Base-by-base conservation (phyloP, 2,329 filamentous ascomycete species). In the Nigrospora osmanthi region DNA sequence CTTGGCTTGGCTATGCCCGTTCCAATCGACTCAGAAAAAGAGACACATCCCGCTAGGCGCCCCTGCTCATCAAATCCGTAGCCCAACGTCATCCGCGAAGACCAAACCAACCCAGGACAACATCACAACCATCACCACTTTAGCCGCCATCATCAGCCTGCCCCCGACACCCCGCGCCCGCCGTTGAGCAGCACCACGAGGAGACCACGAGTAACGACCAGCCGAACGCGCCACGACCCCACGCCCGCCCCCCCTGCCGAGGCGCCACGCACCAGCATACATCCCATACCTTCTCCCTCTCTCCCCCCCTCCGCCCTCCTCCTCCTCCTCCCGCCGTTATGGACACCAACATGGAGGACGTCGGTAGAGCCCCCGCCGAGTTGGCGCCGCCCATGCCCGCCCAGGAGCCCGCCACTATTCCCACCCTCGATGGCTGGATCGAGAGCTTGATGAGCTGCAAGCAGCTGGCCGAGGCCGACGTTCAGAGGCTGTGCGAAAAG, bases 321-420 rank as follows among this genome's bases (percentile, higher is more conserved):
- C 35, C 14, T 14, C 41, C 44, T 46, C 48, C 47, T 47, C 49
- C 33, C 42, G 40, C 44, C 56, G 65, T 46, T 54, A 95, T 96
- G 89, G 91, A 98, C 70, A 95, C 89, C 63, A 95, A 94, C 70
- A 98, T 98, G 93, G 91, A 96, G 75, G 93, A 98, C 66, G 89
- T 95, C 58, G 87, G 85, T 62, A 87, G 90, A 70, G 83, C 86
- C 60, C 87, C 89, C 54, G 79, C 87, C 64, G 85, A 85, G 62
- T 70, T 95, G 58, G 81, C 85, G 48, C 47, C 47, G 23, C 81
- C 89, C 42, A 73, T 81, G 45, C 78, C 81, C 60, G 62, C 69
- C 49, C 60, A 69, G 32, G 93, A 97, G 72, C 87, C 91, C 45
- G 83, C 90, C 49, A 88, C 89, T 56, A 93, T 95, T 73, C 83